A percentile compares a stretch with the other conserved stretches of the same genome.
Evolutionary conservation across 768 basidiomycete species (phyloP).

Genomic region (Kwoniella mangroviensis): DNA sequence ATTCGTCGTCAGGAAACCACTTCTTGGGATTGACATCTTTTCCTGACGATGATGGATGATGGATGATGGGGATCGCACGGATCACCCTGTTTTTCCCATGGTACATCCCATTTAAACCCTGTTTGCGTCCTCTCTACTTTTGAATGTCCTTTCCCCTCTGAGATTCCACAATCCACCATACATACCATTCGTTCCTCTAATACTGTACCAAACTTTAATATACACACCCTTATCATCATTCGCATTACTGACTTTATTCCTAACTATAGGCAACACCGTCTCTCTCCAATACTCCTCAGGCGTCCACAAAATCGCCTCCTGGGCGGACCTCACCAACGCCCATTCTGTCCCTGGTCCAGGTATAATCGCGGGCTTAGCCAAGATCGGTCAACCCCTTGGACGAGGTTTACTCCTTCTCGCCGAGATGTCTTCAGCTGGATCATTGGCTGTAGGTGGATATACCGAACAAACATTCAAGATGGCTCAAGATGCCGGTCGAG

Average conservation of each 20-base stretch:
- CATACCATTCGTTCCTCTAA: no score
- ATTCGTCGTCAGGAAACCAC: no score
- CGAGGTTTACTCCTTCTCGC: slow-evolving; percentile 89
- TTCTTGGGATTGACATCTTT: no score
- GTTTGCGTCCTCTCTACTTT: no score
- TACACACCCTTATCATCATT: background rate
- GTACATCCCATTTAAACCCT: no score
- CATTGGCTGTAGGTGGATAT: slow-evolving; percentile 80
- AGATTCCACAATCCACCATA: no score
- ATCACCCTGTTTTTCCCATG: no score
- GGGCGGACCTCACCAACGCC: slow-evolving; percentile 97
- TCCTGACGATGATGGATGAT: no score
- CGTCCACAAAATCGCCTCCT: slow-evolving; percentile 87
- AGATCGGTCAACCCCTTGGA: slow-evolving; percentile 79
- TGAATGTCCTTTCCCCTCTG: no score
- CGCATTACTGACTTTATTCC: background rate
- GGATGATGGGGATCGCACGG: no score
- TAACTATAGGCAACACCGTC: slow-evolving; percentile 84
- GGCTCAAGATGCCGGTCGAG: slow-evolving; percentile 74
- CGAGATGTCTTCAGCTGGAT: slow-evolving; percentile 92
- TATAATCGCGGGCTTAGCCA: slow-evolving; percentile 84
- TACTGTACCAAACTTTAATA: no score
- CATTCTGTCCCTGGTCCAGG: slow-evolving; percentile 96
- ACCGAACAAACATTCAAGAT: slow-evolving; percentile 82
- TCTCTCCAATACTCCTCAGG: slow-evolving; percentile 91